phyloP scores from a whole-genome alignment of 2,329 filamentous ascomycete genomes.

The Cercospora zeae-maydis region DNA sequence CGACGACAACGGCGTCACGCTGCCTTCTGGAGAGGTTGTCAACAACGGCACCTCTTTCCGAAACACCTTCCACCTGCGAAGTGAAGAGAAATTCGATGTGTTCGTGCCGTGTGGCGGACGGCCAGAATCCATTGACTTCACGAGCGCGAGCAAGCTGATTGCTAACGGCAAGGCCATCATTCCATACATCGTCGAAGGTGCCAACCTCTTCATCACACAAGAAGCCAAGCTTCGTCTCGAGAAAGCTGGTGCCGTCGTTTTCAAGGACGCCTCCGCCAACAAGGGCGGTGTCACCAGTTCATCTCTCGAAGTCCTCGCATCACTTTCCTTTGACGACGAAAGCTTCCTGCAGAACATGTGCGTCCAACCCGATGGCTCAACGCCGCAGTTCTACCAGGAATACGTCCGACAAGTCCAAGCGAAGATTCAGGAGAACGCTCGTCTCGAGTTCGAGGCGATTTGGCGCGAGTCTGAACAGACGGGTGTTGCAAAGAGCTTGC shows the following conservation, averaged over 20 bases:
- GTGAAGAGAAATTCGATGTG: constrained; percentile 64
- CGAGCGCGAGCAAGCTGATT: constrained; percentile 82
- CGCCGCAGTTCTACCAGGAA: constrained; percentile 84
- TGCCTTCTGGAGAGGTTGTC: constrained; percentile 81
- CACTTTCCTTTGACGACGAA: constrained; percentile 86
- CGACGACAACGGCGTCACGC: constrained; percentile 82
- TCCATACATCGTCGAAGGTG: constrained; percentile 95
- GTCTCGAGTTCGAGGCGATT: constrained; percentile 94
- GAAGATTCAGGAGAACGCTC: constrained; percentile 85
- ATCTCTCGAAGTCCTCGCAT: constrained; percentile 91
- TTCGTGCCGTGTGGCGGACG: constrained; percentile 97
- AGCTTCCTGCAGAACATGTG: constrained; percentile 95
- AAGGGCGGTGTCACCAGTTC: constrained; percentile 98
- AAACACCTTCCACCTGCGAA: constrained; percentile 92
- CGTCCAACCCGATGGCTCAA: constrained; percentile 68
- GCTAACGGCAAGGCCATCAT: constrained; percentile 81
- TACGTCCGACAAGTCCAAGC: constrained; percentile 91
- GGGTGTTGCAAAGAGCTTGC: constrained; percentile 72
- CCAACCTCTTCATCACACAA: constrained; percentile 98
- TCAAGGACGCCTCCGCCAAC: constrained; percentile 97
- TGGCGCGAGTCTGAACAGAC: constrained; percentile 90
- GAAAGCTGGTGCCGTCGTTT: constrained; percentile 88
- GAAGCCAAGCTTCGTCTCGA: constrained; percentile 95
- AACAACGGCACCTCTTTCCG: constrained; percentile 93
- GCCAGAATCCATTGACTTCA: constrained; percentile 92